Evolutionary conservation across 305 asterid genomes (phyloP).

Genomic region (Plantago coronopus): DNA sequence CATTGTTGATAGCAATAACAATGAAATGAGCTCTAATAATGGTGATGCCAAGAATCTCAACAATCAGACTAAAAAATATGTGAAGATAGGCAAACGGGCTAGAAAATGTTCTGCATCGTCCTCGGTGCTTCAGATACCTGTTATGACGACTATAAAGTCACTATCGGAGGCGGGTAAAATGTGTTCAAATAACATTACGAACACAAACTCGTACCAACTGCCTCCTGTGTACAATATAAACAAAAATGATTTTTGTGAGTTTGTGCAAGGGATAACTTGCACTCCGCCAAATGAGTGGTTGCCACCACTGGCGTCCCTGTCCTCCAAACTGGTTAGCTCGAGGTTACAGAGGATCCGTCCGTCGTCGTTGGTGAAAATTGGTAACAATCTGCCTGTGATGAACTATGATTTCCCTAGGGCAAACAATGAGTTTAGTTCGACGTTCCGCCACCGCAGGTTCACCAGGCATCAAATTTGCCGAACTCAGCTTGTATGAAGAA

Average conservation of each 20-base stretch:
- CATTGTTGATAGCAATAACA: not conserved
- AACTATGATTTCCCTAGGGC: no score
- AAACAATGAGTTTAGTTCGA: slow-evolving; percentile 26
- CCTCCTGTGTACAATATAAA: slow-evolving; percentile 93
- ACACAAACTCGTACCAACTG: slow-evolving; percentile 58
- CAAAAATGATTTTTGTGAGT: slow-evolving; percentile 83
- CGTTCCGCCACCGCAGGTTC: slow-evolving; percentile 34
- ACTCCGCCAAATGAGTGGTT: slow-evolving; percentile 73
- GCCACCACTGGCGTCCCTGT: slow-evolving; percentile 36
- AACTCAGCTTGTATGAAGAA: slow-evolving; percentile 81
- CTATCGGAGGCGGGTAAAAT: slow-evolving; percentile 32
- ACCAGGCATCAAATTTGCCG: slow-evolving; percentile 84
- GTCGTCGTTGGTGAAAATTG: slow-evolving; percentile 69
- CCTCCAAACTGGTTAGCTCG: slow-evolving; percentile 62
- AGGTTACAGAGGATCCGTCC: slow-evolving; percentile 88
- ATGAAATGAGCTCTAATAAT: not conserved
- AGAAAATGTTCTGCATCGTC: slow-evolving; percentile 28
- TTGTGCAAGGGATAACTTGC: slow-evolving; percentile 91
- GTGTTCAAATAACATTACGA: slow-evolving; percentile 22
- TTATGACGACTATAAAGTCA: no score
- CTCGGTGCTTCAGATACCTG: slow-evolving; percentile 12
- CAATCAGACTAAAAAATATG: slow-evolving; percentile 37
- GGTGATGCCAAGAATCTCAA: slow-evolving; percentile 36
- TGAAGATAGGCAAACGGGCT: slow-evolving; percentile 38
- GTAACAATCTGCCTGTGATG: no score